phyloP scores from a whole-genome alignment of 192 early-diverging fungal genomes.

The Coemansia sp. region DNA sequence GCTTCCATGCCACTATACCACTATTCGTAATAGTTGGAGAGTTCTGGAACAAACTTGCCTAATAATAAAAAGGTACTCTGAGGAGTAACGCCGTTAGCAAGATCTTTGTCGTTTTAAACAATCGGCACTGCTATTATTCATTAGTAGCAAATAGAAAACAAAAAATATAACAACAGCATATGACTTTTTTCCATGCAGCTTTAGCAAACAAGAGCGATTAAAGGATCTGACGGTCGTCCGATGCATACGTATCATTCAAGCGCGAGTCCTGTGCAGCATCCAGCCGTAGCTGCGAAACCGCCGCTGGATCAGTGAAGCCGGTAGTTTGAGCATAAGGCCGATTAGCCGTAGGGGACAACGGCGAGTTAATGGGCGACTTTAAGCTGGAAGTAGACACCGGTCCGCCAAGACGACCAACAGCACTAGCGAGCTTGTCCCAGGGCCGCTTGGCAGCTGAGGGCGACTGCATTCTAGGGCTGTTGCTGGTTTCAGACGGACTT shows the following conservation, averaged over 20 bases:
- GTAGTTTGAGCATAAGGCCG: background rate
- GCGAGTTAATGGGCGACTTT: background rate
- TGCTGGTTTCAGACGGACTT: background rate
- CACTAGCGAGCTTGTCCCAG: background rate
- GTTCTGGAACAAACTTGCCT: no score
- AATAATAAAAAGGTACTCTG: no score
- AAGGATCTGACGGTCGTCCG: background rate
- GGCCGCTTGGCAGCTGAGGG: background rate
- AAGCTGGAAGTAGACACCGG: background rate
- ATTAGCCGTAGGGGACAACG: background rate
- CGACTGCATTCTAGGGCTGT: background rate
- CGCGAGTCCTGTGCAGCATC: conserved; percentile 1
- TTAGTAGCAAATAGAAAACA: no score
- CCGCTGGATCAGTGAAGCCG: background rate
- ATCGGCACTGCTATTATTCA: background rate
- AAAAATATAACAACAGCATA: background rate
- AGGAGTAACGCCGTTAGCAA: no score
- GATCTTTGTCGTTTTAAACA: background rate
- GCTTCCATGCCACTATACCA: no score
- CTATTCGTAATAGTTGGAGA: no score
- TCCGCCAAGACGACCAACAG: background rate
- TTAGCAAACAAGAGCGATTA: background rate
- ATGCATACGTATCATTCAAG: background rate
- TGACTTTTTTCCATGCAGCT: background rate
- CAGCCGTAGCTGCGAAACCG: background rate